phyloP scores from a whole-genome alignment of 352 stramenopile genomes.

The Phytopythium helicoides region DNA sequence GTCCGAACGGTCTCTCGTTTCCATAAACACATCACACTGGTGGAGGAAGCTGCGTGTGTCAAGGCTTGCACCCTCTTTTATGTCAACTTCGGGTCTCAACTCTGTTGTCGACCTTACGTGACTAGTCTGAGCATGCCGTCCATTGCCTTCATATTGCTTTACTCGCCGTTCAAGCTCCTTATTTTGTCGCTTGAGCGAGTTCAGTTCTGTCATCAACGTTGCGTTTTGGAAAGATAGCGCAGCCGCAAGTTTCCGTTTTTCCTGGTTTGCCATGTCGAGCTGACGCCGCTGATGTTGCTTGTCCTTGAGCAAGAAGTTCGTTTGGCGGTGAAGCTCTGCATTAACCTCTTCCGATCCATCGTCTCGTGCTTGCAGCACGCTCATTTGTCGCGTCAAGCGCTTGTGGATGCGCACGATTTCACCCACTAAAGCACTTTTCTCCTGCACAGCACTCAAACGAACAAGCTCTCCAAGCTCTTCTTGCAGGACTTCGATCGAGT shows the following conservation, averaged over 20 bases:
- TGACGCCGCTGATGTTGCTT: conserved; percentile 69
- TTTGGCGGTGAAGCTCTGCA: conserved; percentile 69
- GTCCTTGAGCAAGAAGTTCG: conserved; percentile 68
- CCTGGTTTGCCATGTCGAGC: conserved; percentile 52
- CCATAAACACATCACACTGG: not conserved
- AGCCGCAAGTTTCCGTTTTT: conserved; percentile 71
- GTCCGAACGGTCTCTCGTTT: not conserved
- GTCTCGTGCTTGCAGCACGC: conserved; percentile 45
- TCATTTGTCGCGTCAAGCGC: conserved; percentile 46
- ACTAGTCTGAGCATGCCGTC: not conserved
- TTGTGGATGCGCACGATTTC: conserved; percentile 74
- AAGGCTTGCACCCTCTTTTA: too few species aligned
- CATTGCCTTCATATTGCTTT: conserved; percentile 14
- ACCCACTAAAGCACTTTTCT: conserved; percentile 58
- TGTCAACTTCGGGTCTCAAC: too few species aligned
- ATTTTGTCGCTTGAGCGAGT: conserved; percentile 53
- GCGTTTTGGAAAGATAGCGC: conserved; percentile 72
- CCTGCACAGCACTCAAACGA: conserved; percentile 45
- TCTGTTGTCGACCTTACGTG: too few species aligned
- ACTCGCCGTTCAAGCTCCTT: conserved; percentile 61
- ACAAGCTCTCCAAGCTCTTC: conserved; percentile 68
- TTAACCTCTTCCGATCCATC: conserved; percentile 58
- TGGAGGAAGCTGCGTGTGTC: conserved; percentile 1
- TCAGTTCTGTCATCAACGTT: conserved; percentile 62
- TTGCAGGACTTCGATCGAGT: conserved; percentile 61